Conservation (phyloP, 306 rosid genomes). For the Acmispon strigosus region DNA sequence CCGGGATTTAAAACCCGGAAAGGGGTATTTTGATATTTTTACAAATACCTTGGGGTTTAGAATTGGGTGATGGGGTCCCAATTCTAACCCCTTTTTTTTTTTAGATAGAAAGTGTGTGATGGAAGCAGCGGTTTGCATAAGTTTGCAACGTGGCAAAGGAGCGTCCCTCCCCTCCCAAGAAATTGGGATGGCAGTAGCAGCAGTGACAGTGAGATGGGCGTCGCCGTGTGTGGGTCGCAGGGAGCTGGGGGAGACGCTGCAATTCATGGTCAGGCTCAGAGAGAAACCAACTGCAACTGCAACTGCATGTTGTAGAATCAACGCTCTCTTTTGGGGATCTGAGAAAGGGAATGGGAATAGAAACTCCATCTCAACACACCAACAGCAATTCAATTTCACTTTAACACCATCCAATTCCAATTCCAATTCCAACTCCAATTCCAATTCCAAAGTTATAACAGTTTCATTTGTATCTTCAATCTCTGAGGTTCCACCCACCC, state of each 20-base stretch:
- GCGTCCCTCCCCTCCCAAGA: not conserved
- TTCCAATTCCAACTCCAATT: not conserved
- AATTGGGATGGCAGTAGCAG: not conserved
- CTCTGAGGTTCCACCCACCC: constrained; percentile 57
- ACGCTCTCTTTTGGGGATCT: constrained; percentile 61
- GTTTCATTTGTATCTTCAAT: constrained; percentile 64
- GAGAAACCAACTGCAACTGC: not conserved
- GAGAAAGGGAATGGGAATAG: constrained; percentile 17
- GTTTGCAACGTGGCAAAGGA: not conserved
- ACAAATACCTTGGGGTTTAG: too few species aligned
- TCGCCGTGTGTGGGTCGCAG: not conserved
- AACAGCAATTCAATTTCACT: constrained; percentile 41
- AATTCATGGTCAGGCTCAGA: too few species aligned
- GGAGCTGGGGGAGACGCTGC: not conserved
- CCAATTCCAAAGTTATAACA: constrained; percentile 26
- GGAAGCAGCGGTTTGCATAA: too few species aligned
- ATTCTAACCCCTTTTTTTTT: too few species aligned
- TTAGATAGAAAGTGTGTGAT: too few species aligned
- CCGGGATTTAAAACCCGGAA: too few species aligned
- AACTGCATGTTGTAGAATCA: constrained; percentile 14
- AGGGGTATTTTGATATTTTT: too few species aligned
- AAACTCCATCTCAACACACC: constrained; percentile 18
- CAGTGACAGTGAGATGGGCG: not conserved
- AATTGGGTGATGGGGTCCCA: too few species aligned
- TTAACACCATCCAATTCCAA: constrained; percentile 13